Percentiles rank a stretch among this genome's conserved stretches.
Evolutionary conservation across 257 asterid species (phyloP).

Genomic region (Hygrophila difformis): DNA sequence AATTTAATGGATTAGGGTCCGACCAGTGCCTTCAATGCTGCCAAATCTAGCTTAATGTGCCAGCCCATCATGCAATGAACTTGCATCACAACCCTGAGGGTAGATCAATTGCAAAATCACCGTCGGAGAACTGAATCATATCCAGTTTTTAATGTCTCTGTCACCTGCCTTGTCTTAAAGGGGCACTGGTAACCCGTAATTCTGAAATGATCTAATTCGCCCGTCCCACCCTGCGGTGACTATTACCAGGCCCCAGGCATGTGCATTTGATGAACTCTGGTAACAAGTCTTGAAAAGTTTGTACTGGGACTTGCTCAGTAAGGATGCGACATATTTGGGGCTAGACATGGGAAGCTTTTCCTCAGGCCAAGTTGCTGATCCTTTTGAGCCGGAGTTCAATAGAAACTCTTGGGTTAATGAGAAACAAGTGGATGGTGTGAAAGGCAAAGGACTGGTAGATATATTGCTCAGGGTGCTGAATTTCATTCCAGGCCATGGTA

Average conservation of each 20-base stretch:
- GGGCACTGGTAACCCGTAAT: constrained; percentile 77
- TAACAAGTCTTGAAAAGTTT: constrained; percentile 58
- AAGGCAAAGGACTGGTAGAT: constrained; percentile 26
- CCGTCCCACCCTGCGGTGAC: constrained; percentile 92
- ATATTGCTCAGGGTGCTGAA: background rate
- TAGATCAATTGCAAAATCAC: constrained; percentile 14
- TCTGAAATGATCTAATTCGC: constrained; percentile 73
- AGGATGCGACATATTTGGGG: constrained; percentile 23
- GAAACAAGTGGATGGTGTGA: constrained; percentile 44
- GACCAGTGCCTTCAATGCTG: constrained; percentile 18
- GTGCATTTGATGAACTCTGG: constrained; percentile 55
- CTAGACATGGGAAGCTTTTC: constrained; percentile 70
- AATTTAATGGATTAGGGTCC: constrained; percentile 24
- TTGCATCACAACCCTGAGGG: constrained; percentile 9
- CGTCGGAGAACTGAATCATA: constrained; percentile 16
- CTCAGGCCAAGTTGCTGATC: constrained; percentile 98
- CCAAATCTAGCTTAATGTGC: constrained; percentile 24
- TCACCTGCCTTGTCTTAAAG: constrained; percentile 24
- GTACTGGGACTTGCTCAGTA: constrained; percentile 43
- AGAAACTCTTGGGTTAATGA: constrained; percentile 51
- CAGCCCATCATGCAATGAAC: constrained; percentile 32
- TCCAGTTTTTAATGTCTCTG: constrained; percentile 8
- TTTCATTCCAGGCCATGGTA: constrained; percentile 81
- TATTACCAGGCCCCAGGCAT: constrained; percentile 81
- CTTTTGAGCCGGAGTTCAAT: constrained; percentile 49